phyloP scores from a whole-genome alignment of 208 protist genomes.

The Leishmania tropica region DNA sequence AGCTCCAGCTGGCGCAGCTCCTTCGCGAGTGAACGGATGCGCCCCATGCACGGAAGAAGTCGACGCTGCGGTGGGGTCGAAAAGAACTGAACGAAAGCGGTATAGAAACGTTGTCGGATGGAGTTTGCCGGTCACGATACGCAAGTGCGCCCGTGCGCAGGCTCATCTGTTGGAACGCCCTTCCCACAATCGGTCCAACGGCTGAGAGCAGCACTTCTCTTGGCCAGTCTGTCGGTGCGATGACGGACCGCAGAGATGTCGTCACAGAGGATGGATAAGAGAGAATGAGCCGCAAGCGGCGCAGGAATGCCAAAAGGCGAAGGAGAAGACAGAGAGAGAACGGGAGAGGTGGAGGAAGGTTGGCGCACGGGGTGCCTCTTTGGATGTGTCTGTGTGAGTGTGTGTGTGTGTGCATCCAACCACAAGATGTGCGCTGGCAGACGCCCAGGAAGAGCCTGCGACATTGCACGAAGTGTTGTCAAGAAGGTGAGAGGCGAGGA shows the following conservation, averaged over 20 bases:
- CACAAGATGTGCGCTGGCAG: neutral
- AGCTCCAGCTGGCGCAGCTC: conserved; percentile 33
- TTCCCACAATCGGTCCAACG: neutral
- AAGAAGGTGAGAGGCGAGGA: neutral
- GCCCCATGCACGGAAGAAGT: conserved; percentile 12
- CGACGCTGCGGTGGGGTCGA: neutral
- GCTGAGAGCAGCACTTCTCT: neutral
- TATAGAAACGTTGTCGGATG: neutral
- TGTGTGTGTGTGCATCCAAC: neutral
- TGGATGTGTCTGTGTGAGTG: neutral
- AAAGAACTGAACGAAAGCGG: no score
- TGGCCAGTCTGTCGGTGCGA: neutral
- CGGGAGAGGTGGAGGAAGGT: neutral
- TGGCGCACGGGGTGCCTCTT: neutral
- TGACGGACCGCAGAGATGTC: neutral
- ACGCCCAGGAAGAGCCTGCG: neutral
- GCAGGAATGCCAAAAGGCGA: neutral
- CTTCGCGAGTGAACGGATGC: conserved; percentile 35
- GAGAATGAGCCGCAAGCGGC: neutral
- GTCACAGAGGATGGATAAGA: neutral
- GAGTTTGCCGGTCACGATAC: neutral
- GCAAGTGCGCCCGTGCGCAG: neutral
- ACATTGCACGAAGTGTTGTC: neutral
- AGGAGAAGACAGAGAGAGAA: neutral
- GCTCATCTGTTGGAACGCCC: neutral